phyloP scores from a whole-genome alignment of 1,139 yeast species.

The Kodamaea arcana region DNA sequence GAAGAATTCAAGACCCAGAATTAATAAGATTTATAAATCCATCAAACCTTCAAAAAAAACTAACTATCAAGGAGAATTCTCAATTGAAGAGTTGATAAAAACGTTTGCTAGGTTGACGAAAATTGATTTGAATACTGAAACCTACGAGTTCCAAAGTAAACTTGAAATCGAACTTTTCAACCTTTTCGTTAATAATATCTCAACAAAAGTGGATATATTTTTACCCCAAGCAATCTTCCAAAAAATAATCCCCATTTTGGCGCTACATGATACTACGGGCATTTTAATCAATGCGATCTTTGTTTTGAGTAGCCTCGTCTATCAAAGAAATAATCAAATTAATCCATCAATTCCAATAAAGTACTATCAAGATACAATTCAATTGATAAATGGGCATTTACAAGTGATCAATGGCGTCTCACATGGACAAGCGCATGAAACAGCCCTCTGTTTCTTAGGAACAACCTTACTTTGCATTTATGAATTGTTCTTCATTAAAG shows the following conservation, averaged over 20 bases:
- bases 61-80: conserved; percentile 17
- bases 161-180: conserved; percentile 31
- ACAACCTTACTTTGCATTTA: conserved; percentile 36
- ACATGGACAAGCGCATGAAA: conserved; percentile 20
- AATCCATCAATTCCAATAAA: conserved; percentile 31
- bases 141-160: conserved; percentile 17
- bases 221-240: conserved; percentile 27
- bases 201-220: conserved; percentile 29
- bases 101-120: conserved; percentile 24
- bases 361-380: conserved; percentile 35
- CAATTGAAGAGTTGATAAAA: conserved; percentile 24
- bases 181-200: conserved; percentile 27
- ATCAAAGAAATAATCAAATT: conserved; percentile 28
- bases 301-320: conserved; percentile 32
- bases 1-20: conserved; percentile 33
- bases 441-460: conserved; percentile 35
- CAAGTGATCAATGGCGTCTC: conserved; percentile 15
- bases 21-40: conserved; percentile 25
- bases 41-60: conserved; percentile 5
- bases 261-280: conserved; percentile 35
- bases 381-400: conserved; percentile 27
- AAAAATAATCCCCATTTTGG: conserved; percentile 32
- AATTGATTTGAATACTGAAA: conserved; percentile 10
- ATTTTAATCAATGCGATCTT: conserved; percentile 33
- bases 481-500: conserved; percentile 31